Evolutionary conservation across 495 filamentous ascomycete species (phyloP).

Genomic region (Podospora tetraspora): DNA sequence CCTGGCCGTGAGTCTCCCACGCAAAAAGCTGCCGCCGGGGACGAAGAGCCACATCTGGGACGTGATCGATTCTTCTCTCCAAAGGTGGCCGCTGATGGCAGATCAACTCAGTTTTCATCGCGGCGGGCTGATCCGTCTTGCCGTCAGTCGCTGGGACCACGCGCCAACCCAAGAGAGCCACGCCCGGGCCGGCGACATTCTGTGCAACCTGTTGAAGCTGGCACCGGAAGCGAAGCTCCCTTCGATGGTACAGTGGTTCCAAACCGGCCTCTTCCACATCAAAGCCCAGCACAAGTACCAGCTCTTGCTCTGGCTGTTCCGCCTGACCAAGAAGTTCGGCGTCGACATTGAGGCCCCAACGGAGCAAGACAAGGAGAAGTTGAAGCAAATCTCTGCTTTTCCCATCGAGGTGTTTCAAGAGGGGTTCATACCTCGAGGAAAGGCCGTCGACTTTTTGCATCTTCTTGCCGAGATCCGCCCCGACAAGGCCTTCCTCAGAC

Average conservation of each 20-base stretch:
- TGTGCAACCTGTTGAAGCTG: not conserved
- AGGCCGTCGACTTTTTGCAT: constrained; percentile 1
- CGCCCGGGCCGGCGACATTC: not conserved
- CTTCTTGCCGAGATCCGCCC: not conserved
- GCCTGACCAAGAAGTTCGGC: constrained; percentile 4
- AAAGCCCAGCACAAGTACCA: constrained; percentile 1
- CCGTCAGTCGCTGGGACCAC: constrained; percentile 7
- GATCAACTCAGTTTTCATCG: not conserved
- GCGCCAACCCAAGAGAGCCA: not conserved
- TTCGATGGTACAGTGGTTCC: not conserved
- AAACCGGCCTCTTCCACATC: not conserved
- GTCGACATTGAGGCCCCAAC: constrained; percentile 10
- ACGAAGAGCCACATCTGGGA: not conserved
- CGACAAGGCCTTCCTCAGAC: not conserved
- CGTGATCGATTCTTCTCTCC: constrained; percentile 4
- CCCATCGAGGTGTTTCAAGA: constrained; percentile 10
- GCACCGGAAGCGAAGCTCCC: not conserved
- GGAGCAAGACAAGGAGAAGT: constrained; percentile 4
- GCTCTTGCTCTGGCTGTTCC: constrained; percentile 10
- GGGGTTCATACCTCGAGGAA: not conserved
- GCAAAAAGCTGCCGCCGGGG: not conserved
- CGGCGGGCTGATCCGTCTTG: not conserved
- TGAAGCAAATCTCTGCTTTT: constrained; percentile 7
- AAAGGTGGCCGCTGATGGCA: constrained; percentile 7
- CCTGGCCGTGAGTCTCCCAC: constrained; percentile 4